Percentiles rank a stretch among this genome's conserved stretches.
These are phyloP conservation scores for Vitis hybrid DNA, from an alignment of 177 flowering plant species.

Conservation along the genomic window DNA sequence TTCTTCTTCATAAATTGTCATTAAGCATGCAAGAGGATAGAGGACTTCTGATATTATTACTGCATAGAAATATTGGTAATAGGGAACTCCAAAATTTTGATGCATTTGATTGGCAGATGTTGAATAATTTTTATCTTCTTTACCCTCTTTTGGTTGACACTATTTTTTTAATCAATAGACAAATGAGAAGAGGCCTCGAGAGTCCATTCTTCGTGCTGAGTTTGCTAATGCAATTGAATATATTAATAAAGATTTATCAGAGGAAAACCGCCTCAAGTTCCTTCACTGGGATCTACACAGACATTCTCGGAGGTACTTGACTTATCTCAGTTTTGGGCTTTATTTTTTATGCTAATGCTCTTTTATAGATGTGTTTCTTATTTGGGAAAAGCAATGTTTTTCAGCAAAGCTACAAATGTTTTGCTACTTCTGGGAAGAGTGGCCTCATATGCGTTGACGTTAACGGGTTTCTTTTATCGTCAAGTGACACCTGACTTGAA, in stretches of 20 bases:
- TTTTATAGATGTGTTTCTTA: background rate
- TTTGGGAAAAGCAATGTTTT: background rate
- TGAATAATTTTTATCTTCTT: background rate
- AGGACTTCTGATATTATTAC: too few species aligned
- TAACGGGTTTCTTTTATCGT: constrained; percentile 49
- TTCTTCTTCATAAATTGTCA: background rate
- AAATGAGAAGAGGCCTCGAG: constrained; percentile 49
- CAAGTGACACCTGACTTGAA: constrained; percentile 30
- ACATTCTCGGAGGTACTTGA: constrained; percentile 39
- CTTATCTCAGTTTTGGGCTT: background rate
- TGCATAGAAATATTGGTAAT: background rate
- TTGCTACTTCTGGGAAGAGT: constrained; percentile 41
- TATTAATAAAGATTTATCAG: constrained; percentile 48
- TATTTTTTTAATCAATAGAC: constrained; percentile 27
- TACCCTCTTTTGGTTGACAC: background rate
- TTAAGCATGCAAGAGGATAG: too few species aligned
- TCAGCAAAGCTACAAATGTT: constrained; percentile 47
- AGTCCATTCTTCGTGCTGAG: constrained; percentile 53
- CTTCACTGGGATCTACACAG: constrained; percentile 59
- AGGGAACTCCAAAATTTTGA: background rate
- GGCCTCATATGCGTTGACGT: constrained; percentile 44
- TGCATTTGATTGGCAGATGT: constrained; percentile 4
- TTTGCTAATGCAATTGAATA: constrained; percentile 56
- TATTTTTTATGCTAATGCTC: background rate
- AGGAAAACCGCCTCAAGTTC: constrained; percentile 42